A percentile compares a stretch with the other conserved stretches of the same genome.
These are phyloP conservation scores for Chara braunii DNA, from an alignment of 139 green algal species.

Conservation along the genomic window DNA sequence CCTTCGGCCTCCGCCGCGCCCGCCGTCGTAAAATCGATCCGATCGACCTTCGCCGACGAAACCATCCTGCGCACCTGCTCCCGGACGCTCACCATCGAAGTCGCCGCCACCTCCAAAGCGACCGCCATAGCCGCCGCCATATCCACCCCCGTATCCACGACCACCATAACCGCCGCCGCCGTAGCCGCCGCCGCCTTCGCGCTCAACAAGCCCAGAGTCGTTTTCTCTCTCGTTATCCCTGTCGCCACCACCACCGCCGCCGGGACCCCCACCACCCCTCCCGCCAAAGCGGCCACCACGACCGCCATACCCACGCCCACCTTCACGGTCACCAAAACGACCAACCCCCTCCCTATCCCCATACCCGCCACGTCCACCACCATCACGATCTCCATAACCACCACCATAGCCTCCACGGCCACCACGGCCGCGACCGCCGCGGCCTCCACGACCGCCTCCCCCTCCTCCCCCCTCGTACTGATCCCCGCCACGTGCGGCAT, in stretches of 20 bases:
- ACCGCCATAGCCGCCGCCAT: no score
- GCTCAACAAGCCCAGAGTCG: no score
- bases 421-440: constrained; percentile 2
- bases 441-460: constrained; percentile 1
- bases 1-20: constrained; percentile 5
- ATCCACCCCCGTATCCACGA: no score
- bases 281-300: background rate
- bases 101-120: no score
- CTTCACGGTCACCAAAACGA: background rate
- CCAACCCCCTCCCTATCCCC: background rate
- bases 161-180: background rate
- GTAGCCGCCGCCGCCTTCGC: background rate
- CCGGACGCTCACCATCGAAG: no score
- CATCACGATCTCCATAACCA: background rate
- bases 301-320: no score
- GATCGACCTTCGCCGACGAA: no score
- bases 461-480: background rate
- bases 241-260: background rate
- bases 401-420: constrained; percentile 6
- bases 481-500: background rate
- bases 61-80: no score
- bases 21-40: background rate
- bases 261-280: background rate
- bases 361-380: background rate
- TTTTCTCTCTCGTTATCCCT: no score